A percentile compares a stretch with the other conserved stretches of the same genome.
Evolutionary conservation across 345 rosid genomes (phyloP).

Genomic region (Linum tenue): DNA sequence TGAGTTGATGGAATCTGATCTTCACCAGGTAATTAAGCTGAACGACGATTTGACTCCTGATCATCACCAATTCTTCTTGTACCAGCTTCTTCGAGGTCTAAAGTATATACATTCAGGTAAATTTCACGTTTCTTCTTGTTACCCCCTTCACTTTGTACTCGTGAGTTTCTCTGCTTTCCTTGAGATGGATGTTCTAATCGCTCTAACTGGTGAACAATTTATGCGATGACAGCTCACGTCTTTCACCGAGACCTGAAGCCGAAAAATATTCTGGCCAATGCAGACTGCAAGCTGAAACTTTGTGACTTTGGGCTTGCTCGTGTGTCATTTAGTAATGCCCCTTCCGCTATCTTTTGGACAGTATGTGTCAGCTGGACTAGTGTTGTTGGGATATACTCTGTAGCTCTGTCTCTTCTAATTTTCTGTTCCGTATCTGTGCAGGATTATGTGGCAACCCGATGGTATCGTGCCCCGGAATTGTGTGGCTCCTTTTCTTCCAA

Average conservation of each 20-base stretch:
- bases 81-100: constrained; percentile 95
- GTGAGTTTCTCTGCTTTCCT: constrained; percentile 4
- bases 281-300: constrained; percentile 93
- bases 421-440: constrained; percentile 22
- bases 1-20: constrained; percentile 98
- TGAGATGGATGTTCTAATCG: constrained; percentile 6
- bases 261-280: constrained; percentile 87
- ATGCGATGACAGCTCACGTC: constrained; percentile 56
- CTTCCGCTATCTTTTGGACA: constrained; percentile 98
- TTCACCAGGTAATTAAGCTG: constrained; percentile 77
- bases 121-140: constrained; percentile 6
- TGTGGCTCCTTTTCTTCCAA: constrained; percentile 93
- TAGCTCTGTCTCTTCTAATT: background rate
- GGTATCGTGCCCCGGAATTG: constrained; percentile 99
- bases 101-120: constrained; percentile 89
- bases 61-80: constrained; percentile 93
- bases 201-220: background rate
- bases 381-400: background rate
- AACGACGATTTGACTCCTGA: constrained; percentile 85
- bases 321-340: constrained; percentile 76
- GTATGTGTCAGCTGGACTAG: constrained; percentile 48
- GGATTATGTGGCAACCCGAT: constrained; percentile 99
- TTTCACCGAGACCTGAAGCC: constrained; percentile 98
- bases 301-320: constrained; percentile 99
- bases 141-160: constrained; percentile 13